Base-by-base conservation (phyloP, 2,329 filamentous ascomycete genomes). In the Biscogniauxia sp. region DNA sequence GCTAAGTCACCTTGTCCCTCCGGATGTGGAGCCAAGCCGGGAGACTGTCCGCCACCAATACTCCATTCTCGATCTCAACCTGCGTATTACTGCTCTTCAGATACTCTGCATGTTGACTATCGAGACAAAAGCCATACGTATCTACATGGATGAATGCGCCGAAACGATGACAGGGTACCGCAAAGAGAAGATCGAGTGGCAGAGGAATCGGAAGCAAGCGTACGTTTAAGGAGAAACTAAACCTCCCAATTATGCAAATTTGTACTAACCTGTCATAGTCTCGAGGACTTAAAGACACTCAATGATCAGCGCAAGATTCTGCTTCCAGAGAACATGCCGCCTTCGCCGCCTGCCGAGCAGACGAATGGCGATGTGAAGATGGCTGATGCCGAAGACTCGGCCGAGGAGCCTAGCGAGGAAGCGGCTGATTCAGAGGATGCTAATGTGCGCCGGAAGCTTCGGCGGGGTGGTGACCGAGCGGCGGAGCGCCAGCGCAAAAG, bases 151-250 rank as follows among this genome's bases (percentile, higher is more conserved):
- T 67, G 89, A 94, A 64, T 96, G 93, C 77, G 92, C 90, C 65
- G 91, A 94, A 71, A 91, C 92, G 57, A 97, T 98, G 93, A 99
- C 95, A 1, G 87, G 88, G 58, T 92, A 96, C 71, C 88, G 95
- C 55, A 99, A 99, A 76, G 91, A 96, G 73, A 97, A 97, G 79
- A 97, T 97, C 63, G 92, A 96, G 66, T 90, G 88, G 76, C 94
- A 98, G 77, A 86, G 93, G 66, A 86, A 90, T 68, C 88, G 90
- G 65, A 88, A 88, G 67, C 82, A 84, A 74, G 79, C 81, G 84
- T 88, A 79, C 76, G 85, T 82, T 55, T 23, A 45, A 6, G 9
- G 28, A 32, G 28, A 32, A 51, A 25, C 15, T 8, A 55, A 55
- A 32, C 5, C 50, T 19, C 0, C 20, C 25, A 26, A 13, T 5